Evolutionary conservation across 768 basidiomycete species (phyloP).

Genomic region (Boletus reticuloceps): DNA sequence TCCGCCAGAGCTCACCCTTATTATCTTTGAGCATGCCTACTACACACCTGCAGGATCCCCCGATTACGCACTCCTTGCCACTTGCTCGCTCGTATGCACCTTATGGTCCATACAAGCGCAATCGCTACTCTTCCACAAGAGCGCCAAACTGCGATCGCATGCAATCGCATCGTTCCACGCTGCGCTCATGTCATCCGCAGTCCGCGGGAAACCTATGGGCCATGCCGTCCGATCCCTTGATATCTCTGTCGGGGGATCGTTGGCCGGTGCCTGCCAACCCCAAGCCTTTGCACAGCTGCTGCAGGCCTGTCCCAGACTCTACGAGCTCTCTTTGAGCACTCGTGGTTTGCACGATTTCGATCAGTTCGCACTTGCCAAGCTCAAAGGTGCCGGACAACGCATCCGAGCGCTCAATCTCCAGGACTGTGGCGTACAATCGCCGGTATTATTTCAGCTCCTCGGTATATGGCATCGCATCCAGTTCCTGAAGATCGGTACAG

Average conservation of each 20-base stretch:
- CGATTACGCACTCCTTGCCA: slow-evolving; percentile 19
- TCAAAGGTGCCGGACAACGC: slow-evolving; percentile 20
- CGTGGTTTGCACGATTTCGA: slow-evolving; percentile 30
- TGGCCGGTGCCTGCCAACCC: slow-evolving; percentile 4
- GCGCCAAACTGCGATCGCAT: slow-evolving; percentile 3
- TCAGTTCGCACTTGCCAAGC: slow-evolving; percentile 21
- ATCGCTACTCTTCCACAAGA: slow-evolving; percentile 27
- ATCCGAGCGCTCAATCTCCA: slow-evolving; percentile 35
- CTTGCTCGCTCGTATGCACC: slow-evolving; percentile 25
- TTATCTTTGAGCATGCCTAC: slow-evolving; percentile 25
- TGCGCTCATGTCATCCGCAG: slow-evolving; percentile 15
- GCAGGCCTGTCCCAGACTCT: slow-evolving; percentile 30
- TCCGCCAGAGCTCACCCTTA: slow-evolving; percentile 23
- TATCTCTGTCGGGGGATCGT: slow-evolving; percentile 12
- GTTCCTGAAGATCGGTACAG: slow-evolving; percentile 39
- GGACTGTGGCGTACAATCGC: slow-evolving; percentile 40
- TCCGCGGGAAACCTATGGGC: slow-evolving; percentile 14
- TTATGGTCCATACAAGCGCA: slow-evolving; percentile 30
- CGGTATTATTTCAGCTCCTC: slow-evolving; percentile 42
- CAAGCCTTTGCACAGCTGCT: slow-evolving; percentile 17
- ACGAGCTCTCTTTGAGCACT: slow-evolving; percentile 31
- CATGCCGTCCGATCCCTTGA: slow-evolving; percentile 22
- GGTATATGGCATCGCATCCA: slow-evolving; percentile 35
- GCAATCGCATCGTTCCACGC: slow-evolving; percentile 13
- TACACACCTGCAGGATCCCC: slow-evolving; percentile 18